These are phyloP conservation scores for Penicillium sp. DNA, from an alignment of 2,329 filamentous ascomycete genomes.

Conservation along the genomic window DNA sequence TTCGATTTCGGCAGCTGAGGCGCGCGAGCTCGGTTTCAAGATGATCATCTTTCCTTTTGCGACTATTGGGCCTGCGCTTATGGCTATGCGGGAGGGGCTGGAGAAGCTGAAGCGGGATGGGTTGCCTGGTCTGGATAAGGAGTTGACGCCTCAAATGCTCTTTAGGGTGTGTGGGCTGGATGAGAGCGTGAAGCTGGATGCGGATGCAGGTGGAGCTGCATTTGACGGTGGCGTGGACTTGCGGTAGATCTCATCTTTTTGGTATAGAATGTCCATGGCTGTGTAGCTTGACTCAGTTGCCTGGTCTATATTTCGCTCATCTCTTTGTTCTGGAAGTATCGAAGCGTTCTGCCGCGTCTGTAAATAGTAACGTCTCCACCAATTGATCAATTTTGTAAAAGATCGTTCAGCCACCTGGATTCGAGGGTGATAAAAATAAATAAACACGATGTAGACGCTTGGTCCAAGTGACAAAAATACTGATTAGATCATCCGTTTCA, in stretches of 20 bases:
- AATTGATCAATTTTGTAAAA: not conserved
- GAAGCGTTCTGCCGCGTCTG: constrained; percentile 1
- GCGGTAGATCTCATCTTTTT: constrained; percentile 14
- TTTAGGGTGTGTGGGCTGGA: constrained; percentile 48
- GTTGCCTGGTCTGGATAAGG: constrained; percentile 29
- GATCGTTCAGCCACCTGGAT: not conserved
- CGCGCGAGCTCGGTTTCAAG: constrained; percentile 41
- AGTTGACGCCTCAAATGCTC: constrained; percentile 39
- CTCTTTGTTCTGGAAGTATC: not conserved
- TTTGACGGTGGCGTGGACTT: constrained; percentile 35
- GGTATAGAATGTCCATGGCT: not conserved
- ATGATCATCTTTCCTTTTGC: constrained; percentile 47
- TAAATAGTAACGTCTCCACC: constrained; percentile 20
- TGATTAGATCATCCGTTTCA: constrained; percentile 9
- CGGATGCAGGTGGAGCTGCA: constrained; percentile 37
- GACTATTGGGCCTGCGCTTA: constrained; percentile 38
- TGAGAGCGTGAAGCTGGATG: constrained; percentile 43
- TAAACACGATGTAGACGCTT: not conserved
- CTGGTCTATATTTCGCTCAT: not conserved
- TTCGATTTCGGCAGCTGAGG: constrained; percentile 39
- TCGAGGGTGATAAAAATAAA: not conserved
- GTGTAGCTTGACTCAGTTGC: not conserved
- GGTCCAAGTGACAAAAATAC: not conserved
- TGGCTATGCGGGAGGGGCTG: constrained; percentile 38
- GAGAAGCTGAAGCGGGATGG: constrained; percentile 40